phyloP scores from a whole-genome alignment of 1,284 basidiomycete genomes.

The Ceratobasidium sp. region DNA sequence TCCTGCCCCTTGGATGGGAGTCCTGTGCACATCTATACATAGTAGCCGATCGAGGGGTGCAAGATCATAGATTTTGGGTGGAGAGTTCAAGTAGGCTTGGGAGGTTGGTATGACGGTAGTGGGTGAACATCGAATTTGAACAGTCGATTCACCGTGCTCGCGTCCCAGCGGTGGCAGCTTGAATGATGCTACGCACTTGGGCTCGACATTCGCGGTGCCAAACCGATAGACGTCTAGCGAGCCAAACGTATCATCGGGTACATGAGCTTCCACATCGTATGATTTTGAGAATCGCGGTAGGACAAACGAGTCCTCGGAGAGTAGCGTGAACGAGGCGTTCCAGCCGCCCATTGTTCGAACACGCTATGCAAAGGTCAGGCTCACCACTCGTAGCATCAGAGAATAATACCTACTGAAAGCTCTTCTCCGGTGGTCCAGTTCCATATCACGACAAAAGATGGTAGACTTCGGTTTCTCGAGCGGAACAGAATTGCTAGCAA shows the following conservation, averaged over 20 bases:
- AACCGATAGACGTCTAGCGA: slow-evolving; percentile 25
- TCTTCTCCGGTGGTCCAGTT: slow-evolving; percentile 25
- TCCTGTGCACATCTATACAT: slow-evolving; percentile 12
- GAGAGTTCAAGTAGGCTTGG: background rate
- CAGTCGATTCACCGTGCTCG: background rate
- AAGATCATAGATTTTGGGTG: slow-evolving; percentile 20
- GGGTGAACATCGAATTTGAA: slow-evolving; percentile 22
- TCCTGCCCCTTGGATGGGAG: background rate
- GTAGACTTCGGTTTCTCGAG: background rate
- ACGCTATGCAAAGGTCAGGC: background rate
- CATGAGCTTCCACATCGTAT: background rate
- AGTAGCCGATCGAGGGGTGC: slow-evolving; percentile 12
- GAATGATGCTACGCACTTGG: slow-evolving; percentile 22
- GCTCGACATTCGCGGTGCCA: background rate
- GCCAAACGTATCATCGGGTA: slow-evolving; percentile 5
- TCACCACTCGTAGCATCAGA: background rate
- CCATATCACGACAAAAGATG: slow-evolving; percentile 27
- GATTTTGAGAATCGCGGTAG: background rate
- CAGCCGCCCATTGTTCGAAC: background rate
- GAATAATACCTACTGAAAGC: slow-evolving; percentile 9
- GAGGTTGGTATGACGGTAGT: background rate
- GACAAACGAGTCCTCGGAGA: slow-evolving; percentile 9
- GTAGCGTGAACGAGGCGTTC: slow-evolving; percentile 23
- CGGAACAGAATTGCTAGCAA: slow-evolving; percentile 24
- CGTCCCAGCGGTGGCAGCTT: background rate